Percentiles rank a stretch among this genome's conserved stretches.
Conservation (phyloP, 345 rosid genomes). For the Abelmoschus esculentus region DNA sequence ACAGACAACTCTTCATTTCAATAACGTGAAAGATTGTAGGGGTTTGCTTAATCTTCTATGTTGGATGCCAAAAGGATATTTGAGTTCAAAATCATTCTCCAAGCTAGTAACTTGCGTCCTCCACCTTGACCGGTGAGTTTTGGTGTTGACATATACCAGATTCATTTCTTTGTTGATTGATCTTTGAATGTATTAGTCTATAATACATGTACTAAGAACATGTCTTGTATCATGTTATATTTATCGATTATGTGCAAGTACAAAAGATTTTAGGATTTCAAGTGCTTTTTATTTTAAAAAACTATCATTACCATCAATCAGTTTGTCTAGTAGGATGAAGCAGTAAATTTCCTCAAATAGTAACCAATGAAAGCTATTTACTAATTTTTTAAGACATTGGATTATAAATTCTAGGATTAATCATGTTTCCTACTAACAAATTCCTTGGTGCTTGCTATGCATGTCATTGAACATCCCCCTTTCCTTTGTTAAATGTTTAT, state of each 20-base stretch:
- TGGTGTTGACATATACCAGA: background rate
- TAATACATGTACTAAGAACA: background rate
- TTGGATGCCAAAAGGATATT: constrained; percentile 69
- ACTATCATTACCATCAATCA: too few species aligned
- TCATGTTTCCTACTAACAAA: too few species aligned
- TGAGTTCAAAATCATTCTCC: constrained; percentile 50
- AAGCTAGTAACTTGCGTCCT: constrained; percentile 43
- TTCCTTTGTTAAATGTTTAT: too few species aligned
- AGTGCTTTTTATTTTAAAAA: too few species aligned
- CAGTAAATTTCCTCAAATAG: too few species aligned
- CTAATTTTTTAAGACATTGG: too few species aligned
- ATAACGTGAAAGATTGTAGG: constrained; percentile 42
- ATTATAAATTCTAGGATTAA: too few species aligned
- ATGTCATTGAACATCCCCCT: too few species aligned
- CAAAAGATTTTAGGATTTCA: too few species aligned
- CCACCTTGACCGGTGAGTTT: constrained; percentile 65
- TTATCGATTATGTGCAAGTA: background rate
- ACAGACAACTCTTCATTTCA: constrained; percentile 18
- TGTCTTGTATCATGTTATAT: background rate
- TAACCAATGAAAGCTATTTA: too few species aligned
- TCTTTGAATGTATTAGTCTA: background rate
- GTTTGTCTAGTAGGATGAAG: too few species aligned
- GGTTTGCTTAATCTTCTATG: constrained; percentile 53
- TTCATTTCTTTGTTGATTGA: background rate
- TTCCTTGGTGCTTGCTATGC: too few species aligned